Evolutionary conservation across 2,329 filamentous ascomycete species (phyloP), one percentile per base, ranked within the genome.

Genomic region (Colletotrichum sidae): DNA sequence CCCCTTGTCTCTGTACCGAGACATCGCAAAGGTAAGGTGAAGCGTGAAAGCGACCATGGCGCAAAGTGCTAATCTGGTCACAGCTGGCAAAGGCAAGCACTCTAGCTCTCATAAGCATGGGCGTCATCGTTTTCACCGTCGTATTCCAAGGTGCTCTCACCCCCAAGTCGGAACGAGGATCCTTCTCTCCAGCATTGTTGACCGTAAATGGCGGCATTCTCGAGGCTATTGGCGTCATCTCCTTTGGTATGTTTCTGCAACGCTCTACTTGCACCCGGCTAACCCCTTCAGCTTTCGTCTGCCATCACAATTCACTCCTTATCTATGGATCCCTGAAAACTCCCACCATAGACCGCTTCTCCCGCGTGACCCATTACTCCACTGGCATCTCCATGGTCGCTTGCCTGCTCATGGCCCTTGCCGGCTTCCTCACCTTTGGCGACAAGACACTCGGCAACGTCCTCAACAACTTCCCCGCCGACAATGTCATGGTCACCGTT

Each of bases 221-320:
- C 74, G 94, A 98, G 78, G 95, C 96, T 25, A 94, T 99, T 72
- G 96, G 96, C 38, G 95, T 99, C 15, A 99, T 99, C 71, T 98
- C 96, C 5, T 99, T 99, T 77, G 94, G 92, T 96, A 83, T 33
- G 52, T 37, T 35, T 50, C 33, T 37, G 12, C 25, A 6, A 34
- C 11, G 25, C 34, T 17, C 44, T 17, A 15, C 1, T 34, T 10
- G 6, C 13, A 15, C 38, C 35, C 9, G 50, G 64, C 79, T 83
- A 75, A 82, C 68, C 6, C 13, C 46, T 7, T 11, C 54, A 86
- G 88, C 88, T 54, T 90, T 90, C 68, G 88, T 90, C 69, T 90
- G 88, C 77, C 88, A 99, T 76, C 96, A 99, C 82, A 99, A 99
- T 81, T 97, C 93, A 55, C 90, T 99, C 66, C 86, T 99, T 60